Evolutionary conservation across 169 alveolate genomes (phyloP), one percentile per base, ranked within the genome.

Genomic region (Perkinsus olseni): DNA sequence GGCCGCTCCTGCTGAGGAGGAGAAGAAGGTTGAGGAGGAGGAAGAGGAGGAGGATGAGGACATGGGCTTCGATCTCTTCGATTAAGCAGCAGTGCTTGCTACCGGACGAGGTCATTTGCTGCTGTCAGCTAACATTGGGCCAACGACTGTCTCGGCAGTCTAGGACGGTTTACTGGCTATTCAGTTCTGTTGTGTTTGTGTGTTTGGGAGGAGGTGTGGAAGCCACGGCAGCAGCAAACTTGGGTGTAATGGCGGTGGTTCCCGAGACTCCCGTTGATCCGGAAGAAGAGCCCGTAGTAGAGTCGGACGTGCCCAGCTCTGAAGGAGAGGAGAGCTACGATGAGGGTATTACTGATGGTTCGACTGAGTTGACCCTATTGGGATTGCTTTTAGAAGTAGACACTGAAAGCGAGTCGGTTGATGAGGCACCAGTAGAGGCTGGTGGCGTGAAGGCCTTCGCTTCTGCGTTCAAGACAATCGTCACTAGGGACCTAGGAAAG

Each of bases 31-130:
- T 90, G 96, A 93, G 74, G 96, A 94, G 93, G 93, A 93, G 91
- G 96, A 93, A 93, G 96, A 94, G 92, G 96, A 94, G 94, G 96
- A 94, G 93, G 96, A 94, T 93, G 96, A 94, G 90, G 96, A 94
- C 91, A 93, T 94, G 92, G 96, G 96, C 51, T 94, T 94, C 92
- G 93, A 94, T 51, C 82, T 94, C 91, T 94, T 94, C 92, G 96
- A 94, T 93, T 94, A 94, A 93, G 91, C n/a, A 74, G 92, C 93
- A 34, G 40, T 38, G 91, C 91, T 0, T 34, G 48, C n/a, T 48
- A 94, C n/a, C n/a, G n/a, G n/a, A n/a, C n/a, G 92, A 93, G 39
- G 20, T 0, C 91, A 31, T 36, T 28, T 39, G 92, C 82, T 28
- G 82, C 82, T 62, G 82, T 62, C 82, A 62, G 82, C 82, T 3